Base-by-base conservation (phyloP, 1,284 basidiomycete genomes). In the Papiliotrema fonsecae region DNA sequence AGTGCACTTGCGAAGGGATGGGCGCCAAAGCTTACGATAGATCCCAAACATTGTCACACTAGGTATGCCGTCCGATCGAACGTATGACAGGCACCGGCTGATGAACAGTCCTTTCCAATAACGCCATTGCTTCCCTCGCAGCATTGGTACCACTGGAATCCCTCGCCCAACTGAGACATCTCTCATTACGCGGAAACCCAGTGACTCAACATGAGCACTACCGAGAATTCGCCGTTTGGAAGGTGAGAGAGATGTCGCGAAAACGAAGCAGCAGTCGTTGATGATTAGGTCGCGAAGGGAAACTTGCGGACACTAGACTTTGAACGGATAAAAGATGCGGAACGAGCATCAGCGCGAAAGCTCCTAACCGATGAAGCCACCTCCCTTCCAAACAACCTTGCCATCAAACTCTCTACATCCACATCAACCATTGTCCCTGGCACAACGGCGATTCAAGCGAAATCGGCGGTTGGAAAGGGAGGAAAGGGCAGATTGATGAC, bases 161-260 rank as follows among this genome's bases (percentile, higher is more conserved):
- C 59, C 79, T 92, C 56, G 82, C 78, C 60, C 77, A 81, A 35
- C 82, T 98, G 55, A 82, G 86, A 70, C 92, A 87, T 68, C 76
- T 98, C 48, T 84, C 83, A 26, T 75, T 98, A 57, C 72, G 87
- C 62, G 91, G 89, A n/a, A 94, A 94, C 69, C 92, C 94, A 21
- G 87, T 97, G 19, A 78, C 82, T 62, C 84, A 92, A 75, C 88
- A 88, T 78, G 88, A 93, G 81, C 90, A 90, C 81, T 98, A 98
- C 79, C 84, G 90, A 74, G 88, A 89, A 76, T 98, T 91, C 85
- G 65, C 75, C 38, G 65, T 81, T 28, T 79, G 76, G 75, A 77
- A 76, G 66, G 83, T 91, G 77, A 82, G 86, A 65, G 34, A 65
- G 3, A 24, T 6, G 34, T 16, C 25, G 19, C 19, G n/a, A n/a